These are phyloP conservation scores for Podosphaera aphanis DNA, from an alignment of 2,329 filamentous ascomycete species.

Conservation along the genomic window DNA sequence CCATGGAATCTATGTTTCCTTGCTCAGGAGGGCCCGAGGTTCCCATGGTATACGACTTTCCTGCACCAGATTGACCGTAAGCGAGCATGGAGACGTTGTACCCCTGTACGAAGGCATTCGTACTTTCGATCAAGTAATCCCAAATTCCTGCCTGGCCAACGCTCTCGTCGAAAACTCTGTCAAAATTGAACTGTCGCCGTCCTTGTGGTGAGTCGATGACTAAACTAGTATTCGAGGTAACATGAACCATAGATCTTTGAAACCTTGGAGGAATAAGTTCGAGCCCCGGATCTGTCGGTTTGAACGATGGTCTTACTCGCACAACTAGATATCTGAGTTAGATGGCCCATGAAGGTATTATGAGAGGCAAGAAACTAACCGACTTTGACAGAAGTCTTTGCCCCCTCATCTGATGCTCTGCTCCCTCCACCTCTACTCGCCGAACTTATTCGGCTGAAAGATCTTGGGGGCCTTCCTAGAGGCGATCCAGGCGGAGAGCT, in stretches of 20 bases:
- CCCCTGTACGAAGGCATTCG: constrained; percentile 73
- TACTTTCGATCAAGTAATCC: constrained; percentile 81
- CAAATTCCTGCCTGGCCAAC: constrained; percentile 73
- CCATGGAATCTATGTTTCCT: constrained; percentile 46
- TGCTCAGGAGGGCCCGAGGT: constrained; percentile 72
- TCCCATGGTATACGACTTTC: constrained; percentile 98
- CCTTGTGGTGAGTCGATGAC: constrained; percentile 80
- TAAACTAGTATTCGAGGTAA: constrained; percentile 63
- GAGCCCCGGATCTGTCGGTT: constrained; percentile 66
- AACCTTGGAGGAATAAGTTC: constrained; percentile 92
- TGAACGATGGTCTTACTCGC: constrained; percentile 70
- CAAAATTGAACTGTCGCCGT: constrained; percentile 87
- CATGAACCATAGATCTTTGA: constrained; percentile 76
- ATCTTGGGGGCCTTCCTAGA: constrained; percentile 32
- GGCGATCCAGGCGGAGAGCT: constrained; percentile 48
- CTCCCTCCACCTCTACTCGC: constrained; percentile 49
- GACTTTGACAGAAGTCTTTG: constrained; percentile 82
- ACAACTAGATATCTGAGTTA: constrained; percentile 36
- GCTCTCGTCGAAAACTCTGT: constrained; percentile 73
- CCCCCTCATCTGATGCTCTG: constrained; percentile 72
- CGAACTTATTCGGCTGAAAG: constrained; percentile 68
- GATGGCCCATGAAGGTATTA: constrained; percentile 1
- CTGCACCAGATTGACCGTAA: constrained; percentile 90
- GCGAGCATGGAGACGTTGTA: constrained; percentile 97
- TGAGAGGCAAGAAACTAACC: constrained; percentile 35